Evolutionary conservation across 1,284 basidiomycete species (phyloP).

Genomic region (Ganoderma multipileum): DNA sequence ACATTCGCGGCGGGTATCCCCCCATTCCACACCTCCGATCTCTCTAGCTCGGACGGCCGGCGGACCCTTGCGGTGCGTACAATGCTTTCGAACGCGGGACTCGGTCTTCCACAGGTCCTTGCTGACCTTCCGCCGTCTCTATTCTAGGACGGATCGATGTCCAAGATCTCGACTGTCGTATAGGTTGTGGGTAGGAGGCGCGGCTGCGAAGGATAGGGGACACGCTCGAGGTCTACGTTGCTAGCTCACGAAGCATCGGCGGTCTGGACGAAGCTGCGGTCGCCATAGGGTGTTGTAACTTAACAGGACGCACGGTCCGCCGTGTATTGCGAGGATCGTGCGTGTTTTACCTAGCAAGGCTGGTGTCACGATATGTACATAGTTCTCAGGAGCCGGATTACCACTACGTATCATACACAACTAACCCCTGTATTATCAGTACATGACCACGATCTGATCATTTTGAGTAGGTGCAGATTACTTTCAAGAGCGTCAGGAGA

Average conservation of each 20-base stretch:
- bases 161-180: background rate
- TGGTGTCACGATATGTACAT: too few relatives aligned
- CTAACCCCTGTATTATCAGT: too few relatives aligned
- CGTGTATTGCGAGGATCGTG: too few relatives aligned
- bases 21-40: background rate
- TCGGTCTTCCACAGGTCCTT: background rate
- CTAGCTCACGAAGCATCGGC: background rate
- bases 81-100: background rate
- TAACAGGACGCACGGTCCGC: too few relatives aligned
- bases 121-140: background rate
- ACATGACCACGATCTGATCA: too few relatives aligned
- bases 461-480: too few relatives aligned
- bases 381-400: too few relatives aligned
- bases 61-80: background rate
- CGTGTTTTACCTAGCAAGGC: too few relatives aligned
- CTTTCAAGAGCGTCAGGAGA: background rate
- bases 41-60: background rate
- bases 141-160: background rate
- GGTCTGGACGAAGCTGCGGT: too few relatives aligned
- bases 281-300: too few relatives aligned
- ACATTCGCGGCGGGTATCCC: background rate
- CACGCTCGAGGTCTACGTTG: background rate
- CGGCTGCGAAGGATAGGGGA: too few relatives aligned
- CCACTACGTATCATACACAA: too few relatives aligned
- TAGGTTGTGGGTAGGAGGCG: background rate